These are phyloP conservation scores for Xerophyta viscosa DNA, from an alignment of 106 monocot species.

Conservation along the genomic window DNA sequence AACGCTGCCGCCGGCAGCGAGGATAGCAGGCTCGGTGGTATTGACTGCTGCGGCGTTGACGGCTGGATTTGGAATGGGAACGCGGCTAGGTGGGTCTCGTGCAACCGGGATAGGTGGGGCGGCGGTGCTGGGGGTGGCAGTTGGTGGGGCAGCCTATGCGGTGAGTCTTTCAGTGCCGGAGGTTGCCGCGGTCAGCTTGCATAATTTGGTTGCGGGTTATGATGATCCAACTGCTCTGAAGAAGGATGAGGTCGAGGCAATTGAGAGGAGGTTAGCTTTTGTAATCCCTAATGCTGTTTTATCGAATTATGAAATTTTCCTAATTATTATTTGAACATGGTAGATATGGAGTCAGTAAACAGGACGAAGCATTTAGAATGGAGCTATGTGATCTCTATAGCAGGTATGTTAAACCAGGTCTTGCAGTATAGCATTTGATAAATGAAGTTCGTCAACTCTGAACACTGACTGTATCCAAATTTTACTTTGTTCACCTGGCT, in stretches of 20 bases:
- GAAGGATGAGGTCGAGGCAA: constrained; percentile 54
- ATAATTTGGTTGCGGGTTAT: constrained; percentile 57
- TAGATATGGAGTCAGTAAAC: constrained; percentile 70
- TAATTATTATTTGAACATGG: constrained; percentile 1
- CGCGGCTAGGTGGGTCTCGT: constrained; percentile 30
- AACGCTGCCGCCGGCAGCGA: constrained; percentile 49
- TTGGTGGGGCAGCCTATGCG: constrained; percentile 42
- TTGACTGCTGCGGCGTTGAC: constrained; percentile 54
- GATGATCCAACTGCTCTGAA: constrained; percentile 61
- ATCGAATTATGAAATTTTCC: too few relatives aligned
- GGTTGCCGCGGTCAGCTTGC: constrained; percentile 67
- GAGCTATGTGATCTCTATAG: constrained; percentile 50
- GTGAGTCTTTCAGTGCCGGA: constrained; percentile 63
- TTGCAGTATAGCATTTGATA: too few relatives aligned
- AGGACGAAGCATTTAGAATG: constrained; percentile 48
- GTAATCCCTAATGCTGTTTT: too few relatives aligned
- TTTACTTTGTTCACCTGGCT: too few relatives aligned
- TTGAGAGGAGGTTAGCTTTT: constrained; percentile 43
- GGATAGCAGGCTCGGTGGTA: constrained; percentile 40
- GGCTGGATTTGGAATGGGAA: constrained; percentile 65
- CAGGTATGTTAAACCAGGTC: constrained; percentile 2
- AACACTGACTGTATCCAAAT: too few relatives aligned
- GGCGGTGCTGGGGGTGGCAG: constrained; percentile 48
- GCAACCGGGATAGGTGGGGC: constrained; percentile 47
- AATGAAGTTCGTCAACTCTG: too few relatives aligned